Percentiles rank a stretch among this genome's conserved stretches.
Conservation (phyloP, 2,329 filamentous ascomycete genomes). For the Scytalidium sp. region DNA sequence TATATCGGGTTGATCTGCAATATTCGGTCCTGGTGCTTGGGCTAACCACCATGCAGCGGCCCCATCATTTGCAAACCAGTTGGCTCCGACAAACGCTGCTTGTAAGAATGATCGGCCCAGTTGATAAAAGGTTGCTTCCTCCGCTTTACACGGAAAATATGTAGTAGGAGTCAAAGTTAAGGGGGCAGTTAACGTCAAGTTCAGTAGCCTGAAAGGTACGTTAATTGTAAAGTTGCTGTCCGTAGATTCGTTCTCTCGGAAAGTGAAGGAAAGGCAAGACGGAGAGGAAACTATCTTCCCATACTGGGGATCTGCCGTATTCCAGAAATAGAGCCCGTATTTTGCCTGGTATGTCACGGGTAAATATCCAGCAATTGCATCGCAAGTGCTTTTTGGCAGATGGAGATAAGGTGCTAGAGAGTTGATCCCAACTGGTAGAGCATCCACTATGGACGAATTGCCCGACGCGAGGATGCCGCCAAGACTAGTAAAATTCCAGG, state of each 20-base stretch:
- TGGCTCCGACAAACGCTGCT: constrained; percentile 31
- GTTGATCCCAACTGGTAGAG: constrained; percentile 6
- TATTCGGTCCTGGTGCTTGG: constrained; percentile 25
- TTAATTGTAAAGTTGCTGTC: constrained; percentile 26
- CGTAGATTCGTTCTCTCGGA: constrained; percentile 16
- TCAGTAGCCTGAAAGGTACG: constrained; percentile 15
- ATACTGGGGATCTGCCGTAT: constrained; percentile 22
- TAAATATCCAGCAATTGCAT: constrained; percentile 26
- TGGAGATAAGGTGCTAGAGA: constrained; percentile 28
- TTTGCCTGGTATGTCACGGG: constrained; percentile 26
- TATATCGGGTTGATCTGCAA: not conserved
- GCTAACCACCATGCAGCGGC: constrained; percentile 21
- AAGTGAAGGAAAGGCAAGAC: constrained; percentile 30
- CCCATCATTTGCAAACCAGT: constrained; percentile 18
- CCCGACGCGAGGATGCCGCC: constrained; percentile 7
- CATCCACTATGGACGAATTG: constrained; percentile 8
- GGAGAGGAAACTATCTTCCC: constrained; percentile 29
- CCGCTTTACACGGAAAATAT: constrained; percentile 17
- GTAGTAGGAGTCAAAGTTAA: constrained; percentile 4
- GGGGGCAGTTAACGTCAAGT: constrained; percentile 14
- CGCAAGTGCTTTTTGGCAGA: constrained; percentile 27
- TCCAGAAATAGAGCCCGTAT: constrained; percentile 30
- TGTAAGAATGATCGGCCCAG: constrained; percentile 36
- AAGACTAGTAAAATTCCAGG: constrained; percentile 5
- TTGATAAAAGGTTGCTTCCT: constrained; percentile 5